phyloP scores from a whole-genome alignment of 768 basidiomycete genomes.

The Leucocoprinus leucothites region DNA sequence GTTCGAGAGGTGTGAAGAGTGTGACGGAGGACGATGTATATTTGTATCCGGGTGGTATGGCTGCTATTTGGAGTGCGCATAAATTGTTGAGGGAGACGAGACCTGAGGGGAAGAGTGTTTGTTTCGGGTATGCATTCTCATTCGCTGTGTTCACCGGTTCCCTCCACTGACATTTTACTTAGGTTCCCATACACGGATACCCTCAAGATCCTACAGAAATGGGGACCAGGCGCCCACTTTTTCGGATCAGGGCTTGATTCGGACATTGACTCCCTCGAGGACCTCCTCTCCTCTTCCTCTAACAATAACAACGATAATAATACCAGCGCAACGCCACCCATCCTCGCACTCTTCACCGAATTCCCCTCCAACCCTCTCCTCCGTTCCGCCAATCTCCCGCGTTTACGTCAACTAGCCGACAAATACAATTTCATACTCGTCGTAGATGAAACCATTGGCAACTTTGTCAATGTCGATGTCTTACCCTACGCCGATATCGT shows the following conservation, averaged over 20 bases:
- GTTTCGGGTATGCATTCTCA: slow-evolving; percentile 73
- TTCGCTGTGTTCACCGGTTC: neutral
- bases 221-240: slow-evolving; percentile 94
- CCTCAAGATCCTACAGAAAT: slow-evolving; percentile 90
- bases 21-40: slow-evolving; percentile 87
- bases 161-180: slow-evolving; percentile 4
- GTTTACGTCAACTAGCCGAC: slow-evolving; percentile 78
- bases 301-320: slow-evolving; percentile 31
- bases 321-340: slow-evolving; percentile 51
- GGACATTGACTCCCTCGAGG: slow-evolving; percentile 73
- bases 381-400: slow-evolving; percentile 74
- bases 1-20: slow-evolving; percentile 62
- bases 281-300: slow-evolving; percentile 46
- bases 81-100: slow-evolving; percentile 55
- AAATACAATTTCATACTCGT: slow-evolving; percentile 85
- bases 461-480: slow-evolving; percentile 90
- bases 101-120: slow-evolving; percentile 76
- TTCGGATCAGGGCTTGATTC: slow-evolving; percentile 74
- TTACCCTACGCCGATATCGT: slow-evolving; percentile 85
- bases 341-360: slow-evolving; percentile 85
- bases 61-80: slow-evolving; percentile 92
- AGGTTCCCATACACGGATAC: slow-evolving; percentile 97
- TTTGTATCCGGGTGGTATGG: slow-evolving; percentile 86
- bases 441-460: slow-evolving; percentile 93
- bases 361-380: slow-evolving; percentile 96